Evolutionary conservation across 2,329 filamentous ascomycete species (phyloP), one percentile per base, ranked within the genome.

Genomic region (Ascochyta viciae-villosae): DNA sequence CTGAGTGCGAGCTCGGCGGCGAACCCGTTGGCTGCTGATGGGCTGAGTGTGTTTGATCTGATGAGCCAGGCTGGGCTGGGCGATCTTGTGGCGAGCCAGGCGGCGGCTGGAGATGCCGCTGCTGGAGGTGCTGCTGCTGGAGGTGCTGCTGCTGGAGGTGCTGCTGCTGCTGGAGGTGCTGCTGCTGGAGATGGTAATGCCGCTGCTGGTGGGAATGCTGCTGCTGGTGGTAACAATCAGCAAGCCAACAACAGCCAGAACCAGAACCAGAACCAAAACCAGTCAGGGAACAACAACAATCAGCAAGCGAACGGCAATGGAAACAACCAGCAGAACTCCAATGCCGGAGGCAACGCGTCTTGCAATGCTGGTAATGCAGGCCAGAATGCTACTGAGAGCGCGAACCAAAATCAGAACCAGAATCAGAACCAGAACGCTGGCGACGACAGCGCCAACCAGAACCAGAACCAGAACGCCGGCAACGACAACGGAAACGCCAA

Each of bases 11-110:
- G 74, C 23, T 87, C 84, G 4, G 70, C 82, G 41, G 70, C 69
- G 16, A 80, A 74, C 3, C 86, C 88, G 3, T 85, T 90, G 42
- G 73, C 80, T 40, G 86, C 86, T 13, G 73, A 72, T 48, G 87
- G 88, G n/a, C 72, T 87, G 63, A 88, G 85, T 58, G 84, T 90
- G 26, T 88, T 88, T 22, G 82, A 89, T 54, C 76, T 90, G 55
- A 81, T 88, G 75, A 76, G 75, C 44, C 83, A 83, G 22, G 81
- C 87, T 53, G 88, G 87, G 12, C 87, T 90, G 68, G 79, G 80
- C 61, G 86, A 86, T 74, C 87, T 90, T 63, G 84, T 83, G 2
- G 70, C 62, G 13, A 70, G 76, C 19, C 74, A 77, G 50, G 77
- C 74, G 9, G 72, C 71, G 23, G 63, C 55, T 56, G 52, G 33